A percentile compares a stretch with the other conserved stretches of the same genome.
Evolutionary conservation across 768 basidiomycete genomes (phyloP).

Genomic region (Termitomyces sp.): DNA sequence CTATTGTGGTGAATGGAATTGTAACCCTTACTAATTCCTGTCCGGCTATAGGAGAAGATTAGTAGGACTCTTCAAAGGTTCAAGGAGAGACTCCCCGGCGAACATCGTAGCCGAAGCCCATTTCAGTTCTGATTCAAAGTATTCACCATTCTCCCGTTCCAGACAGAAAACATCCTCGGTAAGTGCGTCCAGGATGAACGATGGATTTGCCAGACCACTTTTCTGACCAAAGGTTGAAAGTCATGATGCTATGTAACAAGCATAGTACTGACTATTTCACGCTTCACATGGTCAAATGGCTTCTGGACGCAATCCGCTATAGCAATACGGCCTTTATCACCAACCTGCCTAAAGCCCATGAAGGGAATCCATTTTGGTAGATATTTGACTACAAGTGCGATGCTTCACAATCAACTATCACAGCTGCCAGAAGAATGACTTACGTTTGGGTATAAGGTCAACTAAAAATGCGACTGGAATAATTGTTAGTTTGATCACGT

Average conservation of each 20-base stretch:
- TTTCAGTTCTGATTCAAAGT: neutral
- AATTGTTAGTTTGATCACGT: neutral
- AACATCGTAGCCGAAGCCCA: neutral
- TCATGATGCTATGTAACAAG: neutral
- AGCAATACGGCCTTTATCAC: neutral
- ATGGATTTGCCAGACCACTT: neutral
- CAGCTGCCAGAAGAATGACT: neutral
- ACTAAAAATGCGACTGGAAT: neutral
- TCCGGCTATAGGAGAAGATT: neutral
- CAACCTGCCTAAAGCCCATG: neutral
- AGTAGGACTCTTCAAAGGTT: neutral
- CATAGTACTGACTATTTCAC: neutral
- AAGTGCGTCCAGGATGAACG: neutral
- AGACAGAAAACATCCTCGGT: neutral
- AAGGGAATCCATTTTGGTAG: neutral
- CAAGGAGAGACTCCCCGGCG: neutral
- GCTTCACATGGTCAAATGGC: neutral
- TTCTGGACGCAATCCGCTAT: neutral
- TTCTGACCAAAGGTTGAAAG: neutral
- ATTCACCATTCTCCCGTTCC: neutral
- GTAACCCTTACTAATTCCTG: neutral
- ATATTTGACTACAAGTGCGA: neutral
- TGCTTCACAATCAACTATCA: neutral
- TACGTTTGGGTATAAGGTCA: neutral
- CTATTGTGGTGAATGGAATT: neutral